Evolutionary conservation across 1,139 yeast genomes (phyloP).

Genomic region (Torulaspora pretoriensis): DNA sequence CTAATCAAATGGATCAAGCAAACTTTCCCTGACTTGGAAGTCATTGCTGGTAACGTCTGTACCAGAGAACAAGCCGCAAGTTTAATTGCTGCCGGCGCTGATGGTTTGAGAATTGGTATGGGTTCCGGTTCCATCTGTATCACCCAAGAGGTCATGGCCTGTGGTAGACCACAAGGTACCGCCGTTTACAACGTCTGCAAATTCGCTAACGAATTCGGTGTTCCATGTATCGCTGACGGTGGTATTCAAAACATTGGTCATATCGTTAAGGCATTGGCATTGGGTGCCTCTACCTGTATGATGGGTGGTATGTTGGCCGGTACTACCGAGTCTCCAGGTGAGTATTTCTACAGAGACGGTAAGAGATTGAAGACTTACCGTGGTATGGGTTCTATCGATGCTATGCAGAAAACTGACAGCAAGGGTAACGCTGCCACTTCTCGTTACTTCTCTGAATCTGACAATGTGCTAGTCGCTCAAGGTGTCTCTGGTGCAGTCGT

Average conservation of each 20-base stretch:
- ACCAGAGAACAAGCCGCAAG: conserved; percentile 98
- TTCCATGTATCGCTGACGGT: conserved; percentile 93
- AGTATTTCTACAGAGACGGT: conserved; percentile 95
- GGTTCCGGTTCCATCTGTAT: conserved; percentile 99
- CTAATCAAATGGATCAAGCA: conserved; percentile 89
- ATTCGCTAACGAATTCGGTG: conserved; percentile 36
- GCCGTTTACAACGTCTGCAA: conserved; percentile 46
- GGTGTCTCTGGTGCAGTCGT: conserved; percentile 98
- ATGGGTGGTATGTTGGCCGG: conserved; percentile 99
- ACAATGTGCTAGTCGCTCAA: conserved; percentile 94
- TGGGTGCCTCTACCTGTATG: conserved; percentile 98
- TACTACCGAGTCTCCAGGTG: conserved; percentile 98
- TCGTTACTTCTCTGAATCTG: conserved; percentile 95
- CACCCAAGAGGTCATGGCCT: conserved; percentile 99
- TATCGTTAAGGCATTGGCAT: conserved; percentile 91
- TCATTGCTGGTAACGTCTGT: conserved; percentile 97
- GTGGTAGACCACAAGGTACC: conserved; percentile 99
- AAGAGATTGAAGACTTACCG: conserved; percentile 95
- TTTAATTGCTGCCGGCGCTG: conserved; percentile 94
- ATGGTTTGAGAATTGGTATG: conserved; percentile 98
- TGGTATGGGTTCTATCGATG: conserved; percentile 99
- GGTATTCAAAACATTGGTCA: conserved; percentile 99
- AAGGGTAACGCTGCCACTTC: conserved; percentile 97
- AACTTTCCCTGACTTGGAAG: conserved; percentile 73
- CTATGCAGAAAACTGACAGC: conserved; percentile 89